phyloP scores from a whole-genome alignment of 139 green algal genomes.

The Auxenochlorella protothecoides region DNA sequence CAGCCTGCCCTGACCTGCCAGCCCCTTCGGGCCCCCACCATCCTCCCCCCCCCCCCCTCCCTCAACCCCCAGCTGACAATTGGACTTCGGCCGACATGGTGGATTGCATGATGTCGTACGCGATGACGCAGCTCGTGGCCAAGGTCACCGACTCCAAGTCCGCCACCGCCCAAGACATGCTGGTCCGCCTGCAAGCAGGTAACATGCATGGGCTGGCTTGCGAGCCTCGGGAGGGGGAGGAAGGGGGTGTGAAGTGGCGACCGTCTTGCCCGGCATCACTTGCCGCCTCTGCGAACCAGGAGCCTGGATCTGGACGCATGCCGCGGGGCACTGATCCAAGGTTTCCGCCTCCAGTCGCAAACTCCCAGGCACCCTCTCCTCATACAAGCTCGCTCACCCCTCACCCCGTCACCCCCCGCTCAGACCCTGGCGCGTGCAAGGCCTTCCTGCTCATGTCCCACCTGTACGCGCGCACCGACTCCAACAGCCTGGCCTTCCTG shows the following conservation, averaged over 20 bases:
- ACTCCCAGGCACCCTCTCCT: not conserved
- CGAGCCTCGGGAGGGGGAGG: too few species aligned
- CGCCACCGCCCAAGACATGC: slow-evolving; percentile 33
- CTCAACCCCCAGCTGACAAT: slow-evolving; percentile 25
- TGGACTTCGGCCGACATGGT: slow-evolving; percentile 74
- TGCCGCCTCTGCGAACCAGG: too few species aligned
- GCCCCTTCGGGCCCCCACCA: not conserved
- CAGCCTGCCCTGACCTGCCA: not conserved
- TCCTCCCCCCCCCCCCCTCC: not conserved
- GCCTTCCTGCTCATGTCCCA: slow-evolving; percentile 67
- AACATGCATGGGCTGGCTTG: too few species aligned
- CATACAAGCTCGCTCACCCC: not conserved
- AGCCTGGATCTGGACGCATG: not conserved
- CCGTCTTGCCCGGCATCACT: too few species aligned
- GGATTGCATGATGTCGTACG: slow-evolving; percentile 73
- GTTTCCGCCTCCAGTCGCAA: not conserved
- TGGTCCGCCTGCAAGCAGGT: slow-evolving; percentile 33
- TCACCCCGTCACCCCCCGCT: not conserved
- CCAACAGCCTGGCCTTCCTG: slow-evolving; percentile 40
- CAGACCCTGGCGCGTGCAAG: slow-evolving; percentile 42
- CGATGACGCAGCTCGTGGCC: slow-evolving; percentile 53
- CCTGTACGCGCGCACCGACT: slow-evolving; percentile 57
- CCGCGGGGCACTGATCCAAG: not conserved
- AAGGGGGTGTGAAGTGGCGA: too few species aligned
- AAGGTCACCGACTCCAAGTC: slow-evolving; percentile 30